Evolutionary conservation across 228 moss, liverwort and hornwort genomes (phyloP), one percentile per base, ranked within the genome.

Genomic region (Sphagnum magellanicum): DNA sequence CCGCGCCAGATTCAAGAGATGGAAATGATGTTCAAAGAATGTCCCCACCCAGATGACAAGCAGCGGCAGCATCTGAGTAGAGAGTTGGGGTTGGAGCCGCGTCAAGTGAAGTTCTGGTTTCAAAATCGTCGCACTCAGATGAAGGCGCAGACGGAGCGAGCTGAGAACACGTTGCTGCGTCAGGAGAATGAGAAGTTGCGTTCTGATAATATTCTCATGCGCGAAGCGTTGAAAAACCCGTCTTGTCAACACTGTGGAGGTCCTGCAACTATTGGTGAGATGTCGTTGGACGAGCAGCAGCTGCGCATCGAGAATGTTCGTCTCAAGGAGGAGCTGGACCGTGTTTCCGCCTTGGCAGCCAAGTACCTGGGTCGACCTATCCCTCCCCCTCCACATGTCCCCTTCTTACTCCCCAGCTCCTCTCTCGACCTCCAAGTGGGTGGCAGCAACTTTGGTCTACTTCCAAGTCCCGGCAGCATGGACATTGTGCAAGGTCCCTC

Each of bases 81-180:
- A 72, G 97, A 98, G 10, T 63, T 98, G 60, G 97, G 97, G 48
- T 70, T 98, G 60, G 93, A 98, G 78, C 97, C 97, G 0, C 87
- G 97, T 10, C 97, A 98, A 73, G 97, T 98, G 49, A 98, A 98
- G 83, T 98, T 98, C 48, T 98, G 97, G 97, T 98, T 98, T 66
- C 97, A 98, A 80, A 98, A 98, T 57, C 77, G 97, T 49, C 81
- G 97, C 0, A 98, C 97, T 13, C 97, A 98, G 68, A 98, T 98
- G 97, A 98, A 98, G 91, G 87, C 97, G 5, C 97, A 98, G 70
- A 91, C 91, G 10, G 97, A 98, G 73, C 73, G 97, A 4, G 93
- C 93, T 0, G 97, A 98, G 59, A 98, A 98, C 46, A 83, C 87
- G 0, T 73, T 91, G 81, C 75, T 98, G 5, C 91, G 97, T 0